Evolutionary conservation across 352 stramenopile species (phyloP).

Genomic region (Pythium myriotylum): DNA sequence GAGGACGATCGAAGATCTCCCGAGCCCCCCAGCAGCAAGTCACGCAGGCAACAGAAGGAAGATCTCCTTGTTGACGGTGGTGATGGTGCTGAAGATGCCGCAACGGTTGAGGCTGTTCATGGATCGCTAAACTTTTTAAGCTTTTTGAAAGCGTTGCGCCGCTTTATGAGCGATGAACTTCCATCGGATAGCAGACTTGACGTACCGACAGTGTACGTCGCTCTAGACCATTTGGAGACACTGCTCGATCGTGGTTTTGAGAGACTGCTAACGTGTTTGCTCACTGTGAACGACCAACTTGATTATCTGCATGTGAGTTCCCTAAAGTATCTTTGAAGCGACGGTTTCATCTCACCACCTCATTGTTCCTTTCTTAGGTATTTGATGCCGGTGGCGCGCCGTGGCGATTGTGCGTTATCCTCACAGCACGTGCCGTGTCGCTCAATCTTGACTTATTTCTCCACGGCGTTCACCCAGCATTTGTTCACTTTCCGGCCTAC

Average conservation of each 20-base stretch:
- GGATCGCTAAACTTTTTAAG: constrained; percentile 68
- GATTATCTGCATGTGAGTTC: constrained; percentile 51
- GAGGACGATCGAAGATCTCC: background rate
- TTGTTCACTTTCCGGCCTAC: constrained; percentile 29
- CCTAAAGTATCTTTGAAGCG: background rate
- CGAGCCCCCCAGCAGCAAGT: background rate
- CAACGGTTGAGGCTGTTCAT: constrained; percentile 21
- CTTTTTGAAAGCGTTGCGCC: constrained; percentile 66
- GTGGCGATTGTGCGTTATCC: constrained; percentile 65
- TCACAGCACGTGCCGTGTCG: constrained; percentile 71
- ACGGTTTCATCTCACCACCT: background rate
- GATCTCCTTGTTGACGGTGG: background rate
- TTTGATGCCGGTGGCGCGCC: constrained; percentile 34
- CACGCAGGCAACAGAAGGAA: background rate
- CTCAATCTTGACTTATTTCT: constrained; percentile 55
- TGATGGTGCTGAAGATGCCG: background rate
- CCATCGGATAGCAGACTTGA: background rate
- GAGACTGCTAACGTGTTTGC: constrained; percentile 63
- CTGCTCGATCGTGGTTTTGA: constrained; percentile 58
- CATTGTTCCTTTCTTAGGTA: background rate
- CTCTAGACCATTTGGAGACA: constrained; percentile 70
- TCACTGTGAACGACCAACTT: constrained; percentile 72
- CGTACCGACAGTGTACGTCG: constrained; percentile 53
- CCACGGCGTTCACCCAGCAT: constrained; percentile 23
- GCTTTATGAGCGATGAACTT: constrained; percentile 39